Evolutionary conservation across 2,329 filamentous ascomycete genomes (phyloP).

Genomic region (Fonsecaea pedrosoi): DNA sequence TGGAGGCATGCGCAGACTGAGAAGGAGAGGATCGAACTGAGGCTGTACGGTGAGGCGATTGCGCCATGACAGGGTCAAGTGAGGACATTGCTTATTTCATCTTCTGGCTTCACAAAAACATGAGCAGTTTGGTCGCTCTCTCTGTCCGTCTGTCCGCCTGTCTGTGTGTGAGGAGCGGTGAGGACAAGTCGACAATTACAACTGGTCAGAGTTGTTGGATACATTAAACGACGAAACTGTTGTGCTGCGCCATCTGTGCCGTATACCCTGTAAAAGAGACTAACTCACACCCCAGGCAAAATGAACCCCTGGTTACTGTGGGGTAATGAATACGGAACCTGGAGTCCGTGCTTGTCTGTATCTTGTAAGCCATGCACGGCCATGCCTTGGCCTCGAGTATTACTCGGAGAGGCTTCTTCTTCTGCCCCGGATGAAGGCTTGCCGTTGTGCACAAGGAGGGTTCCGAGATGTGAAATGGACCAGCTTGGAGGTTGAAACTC

Average conservation of each 20-base stretch:
- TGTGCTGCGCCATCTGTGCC: neutral
- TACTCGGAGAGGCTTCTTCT: neutral
- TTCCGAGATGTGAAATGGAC: too few species aligned
- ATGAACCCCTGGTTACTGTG: slow-evolving; percentile 13
- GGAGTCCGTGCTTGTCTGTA: neutral
- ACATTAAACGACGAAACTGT: neutral
- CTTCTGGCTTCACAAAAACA: neutral
- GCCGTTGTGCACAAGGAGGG: neutral
- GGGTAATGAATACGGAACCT: slow-evolving; percentile 3
- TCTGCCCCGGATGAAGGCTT: neutral
- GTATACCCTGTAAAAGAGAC: neutral
- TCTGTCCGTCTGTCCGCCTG: neutral
- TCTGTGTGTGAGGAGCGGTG: neutral
- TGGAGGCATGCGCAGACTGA: slow-evolving; percentile 26
- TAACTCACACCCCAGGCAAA: neutral
- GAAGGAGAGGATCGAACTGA: slow-evolving; percentile 33
- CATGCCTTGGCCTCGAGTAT: neutral
- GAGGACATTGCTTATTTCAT: slow-evolving; percentile 25
- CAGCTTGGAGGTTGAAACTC: neutral
- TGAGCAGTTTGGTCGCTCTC: neutral
- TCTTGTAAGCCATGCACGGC: neutral
- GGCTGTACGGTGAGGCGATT: slow-evolving; percentile 29
- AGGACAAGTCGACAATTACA: neutral
- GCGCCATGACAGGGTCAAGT: slow-evolving; percentile 34
- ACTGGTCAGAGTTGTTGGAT: neutral